Percentiles rank a stretch among this genome's conserved stretches.
phyloP scores from a whole-genome alignment of 306 rosid species.

The Rosa multiflora region DNA sequence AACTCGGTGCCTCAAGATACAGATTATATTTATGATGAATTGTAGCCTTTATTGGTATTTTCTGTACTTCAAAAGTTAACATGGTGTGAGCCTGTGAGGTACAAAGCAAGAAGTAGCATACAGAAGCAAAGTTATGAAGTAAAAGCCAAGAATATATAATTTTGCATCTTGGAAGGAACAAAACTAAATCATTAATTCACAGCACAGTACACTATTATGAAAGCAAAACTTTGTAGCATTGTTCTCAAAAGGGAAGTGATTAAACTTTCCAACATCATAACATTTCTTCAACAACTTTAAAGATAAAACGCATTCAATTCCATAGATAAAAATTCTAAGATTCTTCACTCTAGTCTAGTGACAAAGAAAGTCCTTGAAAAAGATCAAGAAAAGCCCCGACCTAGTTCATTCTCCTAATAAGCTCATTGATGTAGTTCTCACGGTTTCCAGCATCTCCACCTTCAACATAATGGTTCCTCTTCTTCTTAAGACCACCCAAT shows the following conservation, averaged over 20 bases:
- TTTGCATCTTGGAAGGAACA: too few species aligned
- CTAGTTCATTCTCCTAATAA: slow-evolving; percentile 80
- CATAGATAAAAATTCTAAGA: background rate
- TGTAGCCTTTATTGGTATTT: too few species aligned
- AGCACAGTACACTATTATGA: background rate
- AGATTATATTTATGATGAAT: too few species aligned
- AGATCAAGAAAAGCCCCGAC: background rate
- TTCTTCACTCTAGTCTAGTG: slow-evolving; percentile 19
- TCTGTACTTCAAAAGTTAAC: too few species aligned
- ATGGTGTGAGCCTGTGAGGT: too few species aligned
- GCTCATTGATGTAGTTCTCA: slow-evolving; percentile 86
- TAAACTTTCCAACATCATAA: slow-evolving; percentile 1
- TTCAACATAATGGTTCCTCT: slow-evolving; percentile 91
- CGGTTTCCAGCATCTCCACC: slow-evolving; percentile 97
- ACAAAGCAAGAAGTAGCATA: too few species aligned
- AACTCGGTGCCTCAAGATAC: too few species aligned
- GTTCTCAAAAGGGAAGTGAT: slow-evolving; percentile 6
- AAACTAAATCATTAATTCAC: background rate
- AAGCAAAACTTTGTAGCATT: slow-evolving; percentile 24
- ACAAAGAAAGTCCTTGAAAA: slow-evolving; percentile 5
- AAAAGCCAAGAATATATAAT: too few species aligned
- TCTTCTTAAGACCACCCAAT: slow-evolving; percentile 83
- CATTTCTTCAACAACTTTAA: slow-evolving; percentile 3
- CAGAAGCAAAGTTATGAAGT: too few species aligned
- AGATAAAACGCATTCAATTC: slow-evolving; percentile 1